A percentile compares a stretch with the other conserved stretches of the same genome.
phyloP scores from a whole-genome alignment of 2,329 filamentous ascomycete genomes.

The Colletotrichum echinochloae region DNA sequence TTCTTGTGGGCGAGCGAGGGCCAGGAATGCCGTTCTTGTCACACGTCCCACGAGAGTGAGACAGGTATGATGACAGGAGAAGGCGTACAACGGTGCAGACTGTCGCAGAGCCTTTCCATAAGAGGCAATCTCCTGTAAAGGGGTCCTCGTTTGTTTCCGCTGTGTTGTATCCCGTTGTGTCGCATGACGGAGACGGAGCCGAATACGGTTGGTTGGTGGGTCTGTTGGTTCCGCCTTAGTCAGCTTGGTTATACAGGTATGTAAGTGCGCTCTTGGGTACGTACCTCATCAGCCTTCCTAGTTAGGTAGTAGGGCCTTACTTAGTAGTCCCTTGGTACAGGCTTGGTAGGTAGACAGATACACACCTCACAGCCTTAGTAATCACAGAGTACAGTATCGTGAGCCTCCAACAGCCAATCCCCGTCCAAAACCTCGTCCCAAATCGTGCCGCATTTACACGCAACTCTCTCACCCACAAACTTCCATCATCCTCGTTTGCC shows the following conservation, averaged over 20 bases:
- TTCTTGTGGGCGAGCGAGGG: too few relatives aligned
- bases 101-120: conserved; percentile 26
- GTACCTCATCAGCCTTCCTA: too few relatives aligned
- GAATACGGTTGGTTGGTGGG: not conserved
- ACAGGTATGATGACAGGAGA: not conserved
- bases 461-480: not conserved
- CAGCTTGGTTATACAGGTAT: too few relatives aligned
- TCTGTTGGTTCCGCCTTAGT: not conserved
- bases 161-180: not conserved
- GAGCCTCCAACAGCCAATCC: too few relatives aligned
- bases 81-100: not conserved
- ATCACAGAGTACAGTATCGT: not conserved
- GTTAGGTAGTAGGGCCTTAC: too few relatives aligned
- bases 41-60: conserved; percentile 18
- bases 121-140: conserved; percentile 24
- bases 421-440: not conserved
- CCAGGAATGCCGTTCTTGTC: not conserved
- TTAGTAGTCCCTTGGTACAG: too few relatives aligned
- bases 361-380: not conserved
- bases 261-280: too few relatives aligned
- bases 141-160: not conserved
- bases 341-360: too few relatives aligned
- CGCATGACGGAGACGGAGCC: not conserved
- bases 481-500: not conserved
- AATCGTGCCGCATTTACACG: not conserved